Conservation (phyloP, 2,329 filamentous ascomycete species). For the Fusarium equiseti region DNA sequence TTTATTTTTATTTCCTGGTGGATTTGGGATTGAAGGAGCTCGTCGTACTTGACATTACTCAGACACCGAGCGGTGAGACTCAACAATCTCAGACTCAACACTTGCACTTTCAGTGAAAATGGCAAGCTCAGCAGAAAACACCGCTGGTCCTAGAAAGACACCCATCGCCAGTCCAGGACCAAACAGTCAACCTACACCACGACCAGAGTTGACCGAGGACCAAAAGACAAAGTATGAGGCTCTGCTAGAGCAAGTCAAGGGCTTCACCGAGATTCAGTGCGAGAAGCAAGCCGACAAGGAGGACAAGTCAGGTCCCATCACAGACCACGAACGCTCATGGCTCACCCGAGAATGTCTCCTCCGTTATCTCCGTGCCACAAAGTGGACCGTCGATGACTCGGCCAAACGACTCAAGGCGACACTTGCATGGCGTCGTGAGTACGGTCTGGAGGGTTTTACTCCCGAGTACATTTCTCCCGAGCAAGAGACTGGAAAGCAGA, state of each 20-base stretch:
- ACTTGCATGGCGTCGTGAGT: constrained; percentile 89
- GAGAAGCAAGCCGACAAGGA: constrained; percentile 62
- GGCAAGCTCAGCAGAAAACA: constrained; percentile 36
- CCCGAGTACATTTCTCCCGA: constrained; percentile 91
- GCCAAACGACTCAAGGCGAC: constrained; percentile 84
- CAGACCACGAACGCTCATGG: constrained; percentile 87
- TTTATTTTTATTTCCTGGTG: neutral
- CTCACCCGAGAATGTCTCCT: constrained; percentile 92
- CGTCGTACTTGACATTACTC: constrained; percentile 25
- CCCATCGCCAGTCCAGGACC: constrained; percentile 71
- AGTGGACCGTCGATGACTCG: constrained; percentile 84
- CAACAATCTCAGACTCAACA: constrained; percentile 4
- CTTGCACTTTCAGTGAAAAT: constrained; percentile 28
- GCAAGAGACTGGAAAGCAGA: constrained; percentile 96
- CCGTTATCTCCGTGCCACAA: constrained; percentile 92
- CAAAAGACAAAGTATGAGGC: constrained; percentile 85
- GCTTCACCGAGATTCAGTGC: constrained; percentile 74
- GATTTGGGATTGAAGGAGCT: neutral
- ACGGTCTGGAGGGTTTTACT: constrained; percentile 82
- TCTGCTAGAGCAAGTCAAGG: constrained; percentile 76
- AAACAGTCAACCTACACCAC: constrained; percentile 67
- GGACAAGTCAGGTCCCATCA: constrained; percentile 73
- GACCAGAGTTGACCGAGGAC: constrained; percentile 75
- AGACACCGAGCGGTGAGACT: constrained; percentile 39
- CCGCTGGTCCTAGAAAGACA: constrained; percentile 56